Percentiles rank a stretch among this genome's conserved stretches.
These are phyloP conservation scores for Cytospora piceicola DNA, from an alignment of 2,329 filamentous ascomycete species.

Conservation along the genomic window DNA sequence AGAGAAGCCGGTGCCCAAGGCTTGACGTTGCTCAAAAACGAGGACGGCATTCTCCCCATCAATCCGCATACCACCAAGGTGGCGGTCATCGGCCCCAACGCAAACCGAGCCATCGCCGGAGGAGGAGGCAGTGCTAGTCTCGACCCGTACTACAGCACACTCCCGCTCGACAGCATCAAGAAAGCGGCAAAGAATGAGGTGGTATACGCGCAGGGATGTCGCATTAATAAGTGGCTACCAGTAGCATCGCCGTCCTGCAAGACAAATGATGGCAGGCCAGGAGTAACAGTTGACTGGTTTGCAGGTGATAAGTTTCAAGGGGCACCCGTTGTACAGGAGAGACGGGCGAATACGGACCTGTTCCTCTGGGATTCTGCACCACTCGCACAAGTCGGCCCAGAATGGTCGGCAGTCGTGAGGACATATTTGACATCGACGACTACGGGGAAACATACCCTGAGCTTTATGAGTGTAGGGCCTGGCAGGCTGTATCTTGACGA, in stretches of 20 bases:
- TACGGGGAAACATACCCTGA: slow-evolving; percentile 66
- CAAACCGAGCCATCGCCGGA: slow-evolving; percentile 68
- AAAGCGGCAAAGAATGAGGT: slow-evolving; percentile 58
- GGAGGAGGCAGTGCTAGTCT: slow-evolving; percentile 70
- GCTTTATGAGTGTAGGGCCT: slow-evolving; percentile 69
- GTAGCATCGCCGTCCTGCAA: slow-evolving; percentile 64
- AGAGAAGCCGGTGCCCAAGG: slow-evolving; percentile 65
- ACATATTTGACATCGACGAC: slow-evolving; percentile 62
- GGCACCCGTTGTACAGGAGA: slow-evolving; percentile 58
- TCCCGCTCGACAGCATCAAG: slow-evolving; percentile 66
- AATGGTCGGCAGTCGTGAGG: slow-evolving; percentile 67
- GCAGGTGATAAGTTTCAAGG: slow-evolving; percentile 66
- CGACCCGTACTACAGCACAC: slow-evolving; percentile 70
- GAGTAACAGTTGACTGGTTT: slow-evolving; percentile 68
- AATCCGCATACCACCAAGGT: slow-evolving; percentile 59
- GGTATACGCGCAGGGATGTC: slow-evolving; percentile 63
- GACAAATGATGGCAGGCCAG: slow-evolving; percentile 58
- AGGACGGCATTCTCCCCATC: slow-evolving; percentile 62
- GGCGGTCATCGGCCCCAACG: slow-evolving; percentile 70
- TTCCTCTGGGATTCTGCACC: slow-evolving; percentile 74
- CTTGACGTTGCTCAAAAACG: slow-evolving; percentile 67
- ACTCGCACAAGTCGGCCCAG: slow-evolving; percentile 59
- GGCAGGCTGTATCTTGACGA: slow-evolving; percentile 65
- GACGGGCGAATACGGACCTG: slow-evolving; percentile 66
- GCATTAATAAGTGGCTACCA: slow-evolving; percentile 68